phyloP scores from a whole-genome alignment of 805 yeast species.

The Starmerella ratchasimensis region DNA sequence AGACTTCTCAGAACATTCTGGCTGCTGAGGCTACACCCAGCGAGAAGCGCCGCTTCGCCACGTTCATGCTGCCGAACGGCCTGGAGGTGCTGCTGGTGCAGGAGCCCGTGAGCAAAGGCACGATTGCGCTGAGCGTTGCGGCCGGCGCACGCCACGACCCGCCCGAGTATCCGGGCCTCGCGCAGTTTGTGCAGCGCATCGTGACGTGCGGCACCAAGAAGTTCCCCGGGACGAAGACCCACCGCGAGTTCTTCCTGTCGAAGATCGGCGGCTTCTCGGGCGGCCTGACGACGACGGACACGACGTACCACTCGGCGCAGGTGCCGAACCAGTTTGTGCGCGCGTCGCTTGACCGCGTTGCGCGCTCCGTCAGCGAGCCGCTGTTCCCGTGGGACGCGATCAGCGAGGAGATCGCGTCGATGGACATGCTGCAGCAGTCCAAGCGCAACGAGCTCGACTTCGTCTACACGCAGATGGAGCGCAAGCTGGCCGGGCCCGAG shows the following conservation, averaged over 20 bases:
- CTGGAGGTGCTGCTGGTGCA: conserved; percentile 1
- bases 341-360: conserved; percentile 1
- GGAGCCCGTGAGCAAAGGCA: conserved; percentile 3
- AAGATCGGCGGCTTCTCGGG: conserved; percentile 1
- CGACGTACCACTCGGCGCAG: conserved; percentile 2
- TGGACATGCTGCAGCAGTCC: not conserved
- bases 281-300: not conserved
- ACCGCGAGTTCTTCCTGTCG: conserved; percentile 1
- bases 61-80: conserved; percentile 2
- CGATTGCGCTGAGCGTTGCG: conserved; percentile 1
- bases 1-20: not conserved
- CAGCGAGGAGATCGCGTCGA: not conserved
- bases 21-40: not conserved
- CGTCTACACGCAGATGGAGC: conserved; percentile 1
- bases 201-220: conserved; percentile 2
- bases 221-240: conserved; percentile 1
- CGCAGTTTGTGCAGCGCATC: conserved; percentile 4
- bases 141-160: conserved; percentile 2
- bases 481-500: not conserved
- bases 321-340: conserved; percentile 3
- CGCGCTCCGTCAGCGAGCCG: conserved; percentile 2
- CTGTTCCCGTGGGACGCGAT: conserved; percentile 3
- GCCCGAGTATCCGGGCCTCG: conserved; percentile 4
- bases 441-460: not conserved
- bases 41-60: not conserved